Conservation (phyloP, 306 rosid genomes). For the Leucaena leucocephala region DNA sequence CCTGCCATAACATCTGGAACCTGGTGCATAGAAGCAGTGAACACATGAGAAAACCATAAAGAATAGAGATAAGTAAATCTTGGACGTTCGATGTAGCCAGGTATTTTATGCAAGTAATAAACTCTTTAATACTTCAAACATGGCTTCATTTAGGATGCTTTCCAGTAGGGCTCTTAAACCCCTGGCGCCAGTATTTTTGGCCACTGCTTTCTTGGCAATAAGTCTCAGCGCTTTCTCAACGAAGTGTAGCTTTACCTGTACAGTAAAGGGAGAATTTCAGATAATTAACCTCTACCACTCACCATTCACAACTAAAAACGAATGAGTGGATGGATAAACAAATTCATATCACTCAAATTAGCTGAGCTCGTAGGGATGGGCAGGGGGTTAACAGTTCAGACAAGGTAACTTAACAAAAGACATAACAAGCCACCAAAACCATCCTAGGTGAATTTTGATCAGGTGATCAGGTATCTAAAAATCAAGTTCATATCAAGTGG, state of each 20-base stretch:
- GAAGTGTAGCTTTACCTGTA: conserved; percentile 81
- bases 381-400: not conserved
- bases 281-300: not conserved
- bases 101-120: conserved; percentile 3
- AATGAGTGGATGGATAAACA: conserved; percentile 26
- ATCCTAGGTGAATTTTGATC: not conserved
- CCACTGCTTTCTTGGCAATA: conserved; percentile 80
- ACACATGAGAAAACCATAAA: conserved; percentile 14
- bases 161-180: conserved; percentile 83
- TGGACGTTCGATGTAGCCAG: conserved; percentile 6
- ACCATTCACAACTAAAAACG: conserved; percentile 6
- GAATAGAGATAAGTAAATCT: not conserved
- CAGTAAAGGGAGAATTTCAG: conserved; percentile 26
- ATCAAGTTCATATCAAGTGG: conserved; percentile 9
- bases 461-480: not conserved
- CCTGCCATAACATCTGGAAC: conserved; percentile 77
- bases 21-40: conserved; percentile 48
- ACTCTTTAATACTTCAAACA: conserved; percentile 67
- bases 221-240: conserved; percentile 70
- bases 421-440: conserved; percentile 12
- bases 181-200: conserved; percentile 88
- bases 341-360: conserved; percentile 14
- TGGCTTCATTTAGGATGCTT: conserved; percentile 78
- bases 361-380: conserved; percentile 5
- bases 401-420: not conserved